phyloP scores from a whole-genome alignment of 176 grass and related monocot species.

The Aegilops speltoides region DNA sequence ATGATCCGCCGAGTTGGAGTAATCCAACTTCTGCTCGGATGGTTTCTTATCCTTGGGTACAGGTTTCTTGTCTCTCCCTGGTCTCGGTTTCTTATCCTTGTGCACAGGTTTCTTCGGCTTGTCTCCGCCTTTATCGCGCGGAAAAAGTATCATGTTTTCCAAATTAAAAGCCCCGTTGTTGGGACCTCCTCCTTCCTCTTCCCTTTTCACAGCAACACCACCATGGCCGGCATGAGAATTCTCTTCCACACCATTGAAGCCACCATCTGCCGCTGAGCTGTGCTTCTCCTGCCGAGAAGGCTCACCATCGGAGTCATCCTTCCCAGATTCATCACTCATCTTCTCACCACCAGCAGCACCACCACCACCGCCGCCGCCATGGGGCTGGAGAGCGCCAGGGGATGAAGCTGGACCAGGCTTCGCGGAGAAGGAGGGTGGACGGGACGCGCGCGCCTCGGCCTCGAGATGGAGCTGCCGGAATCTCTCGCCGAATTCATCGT shows the following conservation, averaged over 20 bases:
- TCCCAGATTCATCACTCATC: neutral
- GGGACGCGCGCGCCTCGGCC: constrained; percentile 50
- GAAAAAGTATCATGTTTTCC: neutral
- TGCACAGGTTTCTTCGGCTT: neutral
- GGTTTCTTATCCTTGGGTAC: neutral
- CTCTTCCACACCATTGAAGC: constrained; percentile 29
- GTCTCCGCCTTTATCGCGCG: neutral
- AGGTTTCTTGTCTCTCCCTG: neutral
- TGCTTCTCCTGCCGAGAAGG: constrained; percentile 9
- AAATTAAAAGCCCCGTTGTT: neutral
- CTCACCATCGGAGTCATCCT: constrained; percentile 42
- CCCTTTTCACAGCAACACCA: neutral
- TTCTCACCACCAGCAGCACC: neutral
- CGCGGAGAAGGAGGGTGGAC: neutral
- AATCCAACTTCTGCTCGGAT: constrained; percentile 37
- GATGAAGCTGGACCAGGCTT: neutral
- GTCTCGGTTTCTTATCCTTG: neutral
- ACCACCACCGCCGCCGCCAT: neutral
- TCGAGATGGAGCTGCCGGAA: constrained; percentile 69
- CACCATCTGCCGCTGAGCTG: neutral
- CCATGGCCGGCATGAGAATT: neutral
- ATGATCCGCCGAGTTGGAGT: constrained; percentile 39
- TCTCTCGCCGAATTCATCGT: constrained; percentile 45
- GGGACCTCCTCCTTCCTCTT: neutral
- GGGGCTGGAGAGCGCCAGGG: neutral